A percentile compares a stretch with the other conserved stretches of the same genome.
Evolutionary conservation across 1,284 basidiomycete genomes (phyloP).

Genomic region (Ceraceosorus guamensis): DNA sequence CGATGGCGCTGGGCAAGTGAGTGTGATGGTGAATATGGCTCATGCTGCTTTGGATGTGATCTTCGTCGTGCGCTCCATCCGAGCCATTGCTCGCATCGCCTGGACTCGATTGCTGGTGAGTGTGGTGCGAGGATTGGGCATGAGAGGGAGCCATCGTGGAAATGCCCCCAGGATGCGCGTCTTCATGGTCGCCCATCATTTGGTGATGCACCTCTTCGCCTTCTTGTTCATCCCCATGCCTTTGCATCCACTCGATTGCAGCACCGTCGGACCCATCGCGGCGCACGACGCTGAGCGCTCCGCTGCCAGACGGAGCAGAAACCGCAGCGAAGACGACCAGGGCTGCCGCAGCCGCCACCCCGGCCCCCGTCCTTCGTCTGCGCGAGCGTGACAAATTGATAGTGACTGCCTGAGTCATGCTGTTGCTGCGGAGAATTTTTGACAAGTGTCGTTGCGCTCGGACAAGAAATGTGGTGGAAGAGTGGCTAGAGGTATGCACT

Average conservation of each 20-base stretch:
- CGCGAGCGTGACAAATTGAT: no score
- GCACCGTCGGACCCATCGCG: no score
- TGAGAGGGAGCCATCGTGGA: background rate
- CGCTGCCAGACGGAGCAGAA: no score
- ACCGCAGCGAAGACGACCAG: no score
- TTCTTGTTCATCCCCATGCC: constrained; percentile 19
- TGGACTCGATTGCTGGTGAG: background rate
- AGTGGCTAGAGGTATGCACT: no score
- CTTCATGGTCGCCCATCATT: background rate
- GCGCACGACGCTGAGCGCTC: no score
- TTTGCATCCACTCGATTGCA: background rate
- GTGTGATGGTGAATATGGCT: background rate
- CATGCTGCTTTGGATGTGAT: background rate
- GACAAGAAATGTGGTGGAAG: no score
- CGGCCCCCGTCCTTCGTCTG: no score
- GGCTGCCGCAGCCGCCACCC: no score
- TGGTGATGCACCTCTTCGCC: constrained; percentile 8
- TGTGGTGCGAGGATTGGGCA: background rate
- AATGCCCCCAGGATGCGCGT: background rate
- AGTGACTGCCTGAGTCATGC: no score
- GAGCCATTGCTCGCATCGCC: constrained; percentile 6
- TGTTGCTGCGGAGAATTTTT: no score
- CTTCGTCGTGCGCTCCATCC: constrained; percentile 1
- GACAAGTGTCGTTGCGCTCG: no score
- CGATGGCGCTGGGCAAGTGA: background rate